Evolutionary conservation across 1,284 basidiomycete genomes (phyloP), one percentile per base, ranked within the genome.

Genomic region (Cutaneotrichosporon mucoides): DNA sequence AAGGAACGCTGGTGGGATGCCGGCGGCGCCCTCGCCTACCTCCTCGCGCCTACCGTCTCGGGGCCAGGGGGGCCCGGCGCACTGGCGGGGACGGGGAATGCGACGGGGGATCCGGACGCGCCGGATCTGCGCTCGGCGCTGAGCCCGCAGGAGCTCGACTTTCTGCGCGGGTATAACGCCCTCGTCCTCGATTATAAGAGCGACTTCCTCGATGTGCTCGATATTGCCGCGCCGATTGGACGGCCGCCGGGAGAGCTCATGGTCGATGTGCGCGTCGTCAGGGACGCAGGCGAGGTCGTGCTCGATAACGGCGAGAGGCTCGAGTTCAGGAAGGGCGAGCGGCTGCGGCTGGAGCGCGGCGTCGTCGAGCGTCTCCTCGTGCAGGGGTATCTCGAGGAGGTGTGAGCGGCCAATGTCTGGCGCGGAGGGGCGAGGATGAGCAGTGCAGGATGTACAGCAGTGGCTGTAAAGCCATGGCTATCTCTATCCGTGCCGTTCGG

Each of bases 331-430:
- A 89, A 88, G 75, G 93, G 92, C 0, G 88, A 92, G 77, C 80
- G 92, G 59, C 93, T 92, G 71, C 85, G 92, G 80, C 86, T 96
- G 53, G 82, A 88, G 49, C 81, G 90, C 65, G 84, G 87, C 9
- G 90, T 95, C 75, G 87, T 97, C 60, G 94, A 97, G 75, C 86
- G 92, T 73, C 82, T 97, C 65, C 89, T 97, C 68, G 85, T 94
- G 1, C 89, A 93, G 71, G 93, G 92, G 4, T 95, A 88, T 76
- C 79, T 98, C 63, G 89, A 94, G 78, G 78, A 81, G 61, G 77
- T 81, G 1, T 79, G 69, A 54, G 8, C 15, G 6, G 52, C 12
- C 38, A 40, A 40, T 40, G 38, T 8, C 12, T 12, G 38, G 38
- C 38, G 38, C 24, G 24, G 24, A 24, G 24, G 24, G 24, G 24